Percentiles rank a stretch among this genome's conserved stretches.
Conservation (phyloP, 768 basidiomycete genomes). For the Steccherinum ochraceum region DNA sequence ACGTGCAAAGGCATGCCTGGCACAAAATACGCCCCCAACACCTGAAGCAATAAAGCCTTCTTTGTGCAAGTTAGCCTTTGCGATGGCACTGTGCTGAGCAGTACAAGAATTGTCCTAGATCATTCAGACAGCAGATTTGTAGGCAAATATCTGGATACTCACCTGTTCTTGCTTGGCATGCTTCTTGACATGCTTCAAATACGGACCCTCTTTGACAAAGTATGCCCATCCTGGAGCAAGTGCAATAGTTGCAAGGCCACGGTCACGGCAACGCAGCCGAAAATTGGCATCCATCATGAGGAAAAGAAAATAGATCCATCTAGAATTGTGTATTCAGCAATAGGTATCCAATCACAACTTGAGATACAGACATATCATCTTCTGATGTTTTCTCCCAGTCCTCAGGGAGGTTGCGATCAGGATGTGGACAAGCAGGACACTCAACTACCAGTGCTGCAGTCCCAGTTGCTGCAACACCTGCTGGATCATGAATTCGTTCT, state of each 20-base stretch:
- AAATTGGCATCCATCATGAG: conserved; percentile 8
- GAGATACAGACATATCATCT: background rate
- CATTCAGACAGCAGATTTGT: background rate
- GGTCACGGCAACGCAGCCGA: conserved; percentile 2
- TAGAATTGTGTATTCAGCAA: background rate
- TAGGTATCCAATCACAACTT: background rate
- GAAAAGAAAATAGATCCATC: background rate
- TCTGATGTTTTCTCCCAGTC: conserved; percentile 1
- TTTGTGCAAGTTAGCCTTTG: conserved; percentile 5
- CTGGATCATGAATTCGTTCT: background rate
- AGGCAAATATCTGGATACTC: background rate
- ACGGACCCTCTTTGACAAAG: conserved; percentile 6
- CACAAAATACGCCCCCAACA: conserved; percentile 10
- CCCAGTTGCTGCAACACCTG: background rate
- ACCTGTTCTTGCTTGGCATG: conserved; percentile 17
- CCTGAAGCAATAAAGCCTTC: conserved; percentile 5
- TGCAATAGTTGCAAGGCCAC: background rate
- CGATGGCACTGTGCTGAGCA: conserved; percentile 1
- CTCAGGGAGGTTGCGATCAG: conserved; percentile 4
- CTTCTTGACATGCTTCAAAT: conserved; percentile 13
- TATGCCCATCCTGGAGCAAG: background rate
- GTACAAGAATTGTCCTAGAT: conserved; percentile 2
- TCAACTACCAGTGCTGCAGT: conserved; percentile 1
- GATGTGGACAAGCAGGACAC: conserved; percentile 7
- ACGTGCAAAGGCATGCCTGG: conserved; percentile 10